Percentiles rank a stretch among this genome's conserved stretches.
These are phyloP conservation scores for Penicillium sp. DNA, from an alignment of 2,329 filamentous ascomycete species.

Conservation along the genomic window DNA sequence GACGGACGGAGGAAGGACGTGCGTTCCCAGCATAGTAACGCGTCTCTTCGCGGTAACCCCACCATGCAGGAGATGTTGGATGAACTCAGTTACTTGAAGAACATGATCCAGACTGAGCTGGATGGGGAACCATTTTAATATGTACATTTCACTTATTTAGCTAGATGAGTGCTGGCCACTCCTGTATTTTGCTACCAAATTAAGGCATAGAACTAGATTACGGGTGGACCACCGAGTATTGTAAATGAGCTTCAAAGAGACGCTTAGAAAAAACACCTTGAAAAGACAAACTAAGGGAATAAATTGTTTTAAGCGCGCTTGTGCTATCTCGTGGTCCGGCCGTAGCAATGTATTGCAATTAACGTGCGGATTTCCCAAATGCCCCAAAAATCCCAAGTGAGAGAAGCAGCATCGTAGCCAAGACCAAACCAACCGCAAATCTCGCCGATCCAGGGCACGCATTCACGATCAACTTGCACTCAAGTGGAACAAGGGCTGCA, in stretches of 20 bases:
- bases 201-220: neutral
- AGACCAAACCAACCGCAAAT: neutral
- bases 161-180: constrained; percentile 18
- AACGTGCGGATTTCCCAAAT: too few species aligned
- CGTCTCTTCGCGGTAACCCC: constrained; percentile 29
- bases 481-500: neutral
- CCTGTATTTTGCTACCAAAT: neutral
- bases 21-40: constrained; percentile 18
- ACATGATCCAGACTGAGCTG: constrained; percentile 43
- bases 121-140: constrained; percentile 23
- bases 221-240: too few species aligned
- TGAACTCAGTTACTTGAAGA: constrained; percentile 52
- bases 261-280: too few species aligned
- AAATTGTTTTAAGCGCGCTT: too few species aligned
- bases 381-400: neutral
- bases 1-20: constrained; percentile 7
- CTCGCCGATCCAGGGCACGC: neutral
- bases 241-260: too few species aligned
- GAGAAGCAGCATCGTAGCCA: neutral
- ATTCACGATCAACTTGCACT: neutral
- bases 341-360: too few species aligned
- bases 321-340: too few species aligned
- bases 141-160: neutral
- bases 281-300: too few species aligned
- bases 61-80: constrained; percentile 51